Base-by-base conservation (phyloP, 2,329 filamentous ascomycete genomes). In the Aspergillus calidoustus region DNA sequence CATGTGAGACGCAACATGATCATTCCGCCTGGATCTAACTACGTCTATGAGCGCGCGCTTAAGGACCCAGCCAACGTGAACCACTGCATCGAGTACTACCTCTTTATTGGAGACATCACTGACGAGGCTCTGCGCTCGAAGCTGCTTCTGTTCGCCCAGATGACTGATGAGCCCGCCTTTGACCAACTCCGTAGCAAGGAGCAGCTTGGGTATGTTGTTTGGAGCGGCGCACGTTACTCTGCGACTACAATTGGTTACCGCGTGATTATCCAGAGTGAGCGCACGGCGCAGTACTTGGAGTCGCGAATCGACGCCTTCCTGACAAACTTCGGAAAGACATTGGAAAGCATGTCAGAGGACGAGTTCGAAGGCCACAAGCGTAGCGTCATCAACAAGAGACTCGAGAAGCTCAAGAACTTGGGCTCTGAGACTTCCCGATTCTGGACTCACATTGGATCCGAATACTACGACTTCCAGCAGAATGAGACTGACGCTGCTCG, bases 181-280 rank as follows among this genome's bases (percentile, higher is more conserved):
- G 92, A 99, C 77, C 93, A 96, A 76, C 84, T 99, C 7, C 88
- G 95, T 54, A 98, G 95, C 48, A 97, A 98, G 78, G 94, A 99
- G 76, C 94, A 99, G 78, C 89, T 99, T 7, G 95, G 95, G 13
- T 99, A 99, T 70, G 91, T 99, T 57, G 94, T 99, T 0, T 97
- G 94, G 78, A 94, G 91, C 53, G 91, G 92, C 30, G 83, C 88
- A 11, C 84, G 89, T 44, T 85, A 86, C 56, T 87, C 90, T 59
- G 81, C 87, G n/a, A 93, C 91, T 0, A 94, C 90, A 0, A 89
- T 92, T 70, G 92, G 91, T 1, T 95, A 95, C 77, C 87, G 93
- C 6, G 90, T 99, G 66, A 86, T 98, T 64, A 92, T 99, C 31
- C 95, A 99, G 80, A 97, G 92, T 73, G 94, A 99, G 78, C 90